Conservation (phyloP, 106 monocot genomes). For the Phalaenopsis equestris region DNA sequence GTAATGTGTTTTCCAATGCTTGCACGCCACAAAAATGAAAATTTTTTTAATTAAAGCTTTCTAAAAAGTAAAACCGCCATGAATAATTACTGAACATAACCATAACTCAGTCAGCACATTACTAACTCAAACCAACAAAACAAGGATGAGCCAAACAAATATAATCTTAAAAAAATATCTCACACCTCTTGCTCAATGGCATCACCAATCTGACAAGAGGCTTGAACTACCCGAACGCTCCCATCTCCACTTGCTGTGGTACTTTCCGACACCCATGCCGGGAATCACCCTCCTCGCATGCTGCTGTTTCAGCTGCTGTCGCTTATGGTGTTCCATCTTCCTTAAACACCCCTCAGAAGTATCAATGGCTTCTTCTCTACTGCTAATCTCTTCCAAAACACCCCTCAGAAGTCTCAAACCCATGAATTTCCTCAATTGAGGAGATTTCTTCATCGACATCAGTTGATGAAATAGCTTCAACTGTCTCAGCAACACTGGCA, state of each 20-base stretch:
- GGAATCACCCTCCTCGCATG: too few species aligned
- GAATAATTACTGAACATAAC: neutral
- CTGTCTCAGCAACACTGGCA: constrained; percentile 5
- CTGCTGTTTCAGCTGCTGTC: too few species aligned
- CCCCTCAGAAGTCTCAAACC: too few species aligned
- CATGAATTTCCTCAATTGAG: neutral
- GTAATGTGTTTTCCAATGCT: too few species aligned
- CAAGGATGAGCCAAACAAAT: neutral
- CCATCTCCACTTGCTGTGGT: constrained; percentile 45
- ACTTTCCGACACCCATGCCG: too few species aligned
- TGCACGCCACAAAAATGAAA: too few species aligned
- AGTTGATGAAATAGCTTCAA: constrained; percentile 7
- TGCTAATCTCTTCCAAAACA: neutral
- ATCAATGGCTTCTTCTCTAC: neutral
- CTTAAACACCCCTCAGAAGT: neutral
- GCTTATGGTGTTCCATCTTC: neutral
- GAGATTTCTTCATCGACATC: neutral
- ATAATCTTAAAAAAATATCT: neutral
- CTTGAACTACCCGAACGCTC: constrained; percentile 53
- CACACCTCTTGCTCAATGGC: constrained; percentile 89
- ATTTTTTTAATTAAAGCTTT: neutral
- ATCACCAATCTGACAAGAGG: constrained; percentile 59
- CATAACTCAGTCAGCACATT: neutral
- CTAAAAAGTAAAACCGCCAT: too few species aligned
- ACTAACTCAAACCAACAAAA: too few species aligned